Evolutionary conservation across 257 asterid genomes (phyloP), one percentile per base, ranked within the genome.

Genomic region (Solanum neorickii): DNA sequence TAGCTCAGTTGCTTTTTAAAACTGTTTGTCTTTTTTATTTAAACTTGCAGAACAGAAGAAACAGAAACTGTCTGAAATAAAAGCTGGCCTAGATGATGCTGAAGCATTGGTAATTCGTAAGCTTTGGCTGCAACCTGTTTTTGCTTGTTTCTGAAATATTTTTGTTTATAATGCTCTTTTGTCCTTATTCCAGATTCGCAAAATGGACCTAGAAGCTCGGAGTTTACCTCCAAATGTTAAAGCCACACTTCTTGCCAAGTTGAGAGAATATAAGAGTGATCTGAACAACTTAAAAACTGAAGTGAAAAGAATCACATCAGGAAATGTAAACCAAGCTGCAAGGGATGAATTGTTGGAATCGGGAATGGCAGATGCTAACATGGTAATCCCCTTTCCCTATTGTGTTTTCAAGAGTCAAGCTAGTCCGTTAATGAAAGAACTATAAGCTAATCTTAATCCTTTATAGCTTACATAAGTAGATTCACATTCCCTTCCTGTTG

Each of bases 171-270:
- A 21, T 69, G 52, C 46, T 89, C 73, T 29, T 31, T 70, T 73
- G 18, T 75, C 25, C 37, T 27, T 44, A 29, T 88, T 88, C 56
- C 84, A 96, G 98, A 92, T 96, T 72, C 96, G 98, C 83, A 96
- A 96, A 92, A 96, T 94, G 98, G 98, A 94, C 87, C 96, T 93
- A 62, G 98, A 96, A 92, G 98, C 98, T 87, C 92, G 98, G 89
- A 94, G 98, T 86, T 90, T 94, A 91, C 94, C 95, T n/a, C 94
- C 97, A 78, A 92, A 87, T 89, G 91, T 90, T 90, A 96, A 94
- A 88, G 95, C 94, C 88, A 49, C 88, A n/a, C 94, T 96, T 87
- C 95, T 96, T 78, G 94, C 94, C 72, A 96, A 96, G 91, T 90
- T 96, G 90, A 92, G 98, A 90, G 98, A 94, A 86, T 93, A 94